Evolutionary conservation across 108 stramenopile genomes (phyloP), one percentile per base, ranked within the genome.

Genomic region (Fragilaria radians): DNA sequence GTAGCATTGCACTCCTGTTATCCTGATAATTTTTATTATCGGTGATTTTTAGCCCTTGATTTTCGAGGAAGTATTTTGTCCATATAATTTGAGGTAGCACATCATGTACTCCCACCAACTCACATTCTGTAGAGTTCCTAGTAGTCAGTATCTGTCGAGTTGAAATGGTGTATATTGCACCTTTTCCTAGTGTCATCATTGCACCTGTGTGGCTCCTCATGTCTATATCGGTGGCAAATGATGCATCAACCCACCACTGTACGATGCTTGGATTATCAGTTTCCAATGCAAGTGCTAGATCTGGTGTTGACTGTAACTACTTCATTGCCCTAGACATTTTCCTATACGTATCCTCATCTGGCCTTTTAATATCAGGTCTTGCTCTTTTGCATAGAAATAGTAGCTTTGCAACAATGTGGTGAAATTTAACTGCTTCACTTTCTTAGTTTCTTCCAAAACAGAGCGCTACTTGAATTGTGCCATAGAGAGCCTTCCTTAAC

Each of bases 1-100:
- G 46, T 30, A 59, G 54, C 2, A 78, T 73, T 23, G 68, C 61
- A 46, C 65, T 73, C 31, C 61, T 26, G 52, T 78, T 78, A 61
- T 78, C 77, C 54, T 78, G 72, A 24, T 61, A 46, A 32, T 25
- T 57, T n/a, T n/a, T 9, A 52, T 52, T 22, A 18, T 33, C 48
- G 14, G 32, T 29, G 9, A 66, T 48, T 7, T 48, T 14, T 23
- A 61, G 52, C 5, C 72, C 72, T 52, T 78, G 77, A 29, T n/a
- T 53, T 21, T 73, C 25, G 33, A 73, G 17, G 61, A 70, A 78
- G 21, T 70, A 45, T 0, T 30, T 25, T 0, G 64, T 61, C 72
- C 72, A 78, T 3, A 70, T 14, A 1, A 70, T 50, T 3, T n/a
- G 23, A 5, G 59, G 49, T 28, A 73, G 28, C 4, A 27, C 33